Evolutionary conservation across 805 yeast genomes (phyloP), one percentile per base, ranked within the genome.

Genomic region (Lipomyces japonicus): DNA sequence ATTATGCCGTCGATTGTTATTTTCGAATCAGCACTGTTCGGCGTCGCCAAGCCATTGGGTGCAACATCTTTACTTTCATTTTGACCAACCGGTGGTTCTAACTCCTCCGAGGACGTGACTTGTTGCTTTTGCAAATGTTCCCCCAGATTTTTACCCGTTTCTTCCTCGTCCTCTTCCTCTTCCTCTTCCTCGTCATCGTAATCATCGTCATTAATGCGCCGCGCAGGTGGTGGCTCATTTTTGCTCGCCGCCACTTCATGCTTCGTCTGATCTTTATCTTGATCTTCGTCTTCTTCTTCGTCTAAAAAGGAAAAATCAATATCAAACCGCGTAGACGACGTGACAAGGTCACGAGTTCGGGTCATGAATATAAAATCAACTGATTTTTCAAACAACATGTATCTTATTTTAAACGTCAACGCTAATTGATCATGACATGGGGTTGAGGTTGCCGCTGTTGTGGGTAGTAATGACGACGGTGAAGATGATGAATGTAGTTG

Each of bases 111-210:
- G n/a, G n/a, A n/a, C n/a, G n/a, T n/a, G n/a, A n/a, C n/a, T n/a
- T n/a, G n/a, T n/a, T n/a, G n/a, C n/a, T n/a, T n/a, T n/a, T n/a
- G n/a, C n/a, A 14, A 22, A 14, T 26, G 22, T 16, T 10, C 66
- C 67, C 18, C 64, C 64, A 25, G 42, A 35, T 26, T 28, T 49
- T 10, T 48, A 7, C 12, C 31, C 7, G 31, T 28, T 12, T 28
- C 57, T 14, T 63, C 63, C 6, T 55, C 64, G 2, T 63, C 67
- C 4, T 68, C 71, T 10, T 67, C 72, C 6, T 67, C 75, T 24
- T 64, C 69, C n/a, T 71, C 75, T 18, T 70, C 68, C 26, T 71
- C 71, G 37, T 70, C 69, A 41, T 68, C 66, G 25, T 68, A 68
- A 38, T 65, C 67, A 12, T 58, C 64, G 10, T 51, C 53, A n/a